Base-by-base conservation (phyloP, 2,329 filamentous ascomycete species). In the Alternaria sp. region DNA sequence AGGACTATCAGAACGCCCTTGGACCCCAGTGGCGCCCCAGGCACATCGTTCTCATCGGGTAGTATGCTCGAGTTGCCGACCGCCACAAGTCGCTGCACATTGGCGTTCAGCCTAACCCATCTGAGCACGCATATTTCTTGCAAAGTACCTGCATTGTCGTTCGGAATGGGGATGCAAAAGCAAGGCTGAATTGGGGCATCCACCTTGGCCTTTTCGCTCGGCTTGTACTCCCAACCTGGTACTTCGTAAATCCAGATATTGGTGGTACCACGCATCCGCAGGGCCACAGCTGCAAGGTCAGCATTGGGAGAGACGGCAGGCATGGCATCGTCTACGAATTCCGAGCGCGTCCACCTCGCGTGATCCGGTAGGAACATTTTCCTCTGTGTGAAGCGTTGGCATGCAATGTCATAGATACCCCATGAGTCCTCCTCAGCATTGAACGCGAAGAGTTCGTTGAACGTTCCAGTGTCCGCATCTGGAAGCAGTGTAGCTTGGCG, bases 371-470 rank as follows among this genome's bases (percentile, higher is more conserved):
- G 57, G 26, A 79, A 79, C 71, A 79, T 78, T 50, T 80, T 80
- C 23, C 74, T 68, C 57, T 79, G 75, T 5, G 77, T 79, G 63
- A 81, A 81, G 5, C 75, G 72, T 59, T 78, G 77, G 23, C 71
- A 75, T 1, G 75, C 74, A 58, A 81, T 76, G 45, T 81, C 80
- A 62, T 79, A 81, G 30, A 81, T 75, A 5, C 79, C 79, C 78
- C 79, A 81, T 2, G 74, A 77, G 57, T 81, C 78, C 46, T 80
- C 75, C 50, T 81, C 74, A 6, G 79, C 73, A 46, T 81, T 79
- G 69, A 80, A 81, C 19, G 79, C 80, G 64, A 81, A 80, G 3
- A 81, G 65, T 66, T 81, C 79, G 30, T 75, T 81, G 61, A 80
- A 74, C 1, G 79, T 78, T 0, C 77, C 78, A 0, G 77, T 79